Evolutionary conservation across 2,329 filamentous ascomycete species (phyloP).

Genomic region (Helotiales sp.): DNA sequence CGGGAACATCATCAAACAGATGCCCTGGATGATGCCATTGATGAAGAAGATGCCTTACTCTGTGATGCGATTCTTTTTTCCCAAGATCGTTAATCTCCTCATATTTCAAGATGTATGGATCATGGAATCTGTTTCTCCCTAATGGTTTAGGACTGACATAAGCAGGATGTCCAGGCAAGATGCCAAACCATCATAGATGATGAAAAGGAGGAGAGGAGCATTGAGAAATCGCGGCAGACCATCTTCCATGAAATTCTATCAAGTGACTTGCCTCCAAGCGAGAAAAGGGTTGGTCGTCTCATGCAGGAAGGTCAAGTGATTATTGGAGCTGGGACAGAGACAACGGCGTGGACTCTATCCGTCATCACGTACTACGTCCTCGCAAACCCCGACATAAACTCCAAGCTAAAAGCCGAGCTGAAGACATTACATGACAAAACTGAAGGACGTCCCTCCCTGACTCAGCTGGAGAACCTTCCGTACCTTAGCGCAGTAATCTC

Average conservation of each 20-base stretch:
- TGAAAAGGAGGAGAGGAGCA: not conserved
- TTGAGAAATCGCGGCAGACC: not conserved
- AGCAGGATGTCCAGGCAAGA: not conserved
- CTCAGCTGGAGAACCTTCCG: constrained; percentile 34
- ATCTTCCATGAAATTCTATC: constrained; percentile 30
- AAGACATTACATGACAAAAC: constrained; percentile 1
- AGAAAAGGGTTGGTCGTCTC: constrained; percentile 42
- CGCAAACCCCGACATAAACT: constrained; percentile 38
- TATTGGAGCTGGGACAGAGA: constrained; percentile 45
- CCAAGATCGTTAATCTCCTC: not conserved
- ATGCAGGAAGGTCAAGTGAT: constrained; percentile 43
- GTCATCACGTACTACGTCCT: constrained; percentile 45
- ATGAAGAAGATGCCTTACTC: constrained; percentile 19
- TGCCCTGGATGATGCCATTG: constrained; percentile 22
- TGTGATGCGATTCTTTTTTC: constrained; percentile 14
- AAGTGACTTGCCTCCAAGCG: constrained; percentile 39
- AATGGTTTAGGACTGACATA: too few species aligned
- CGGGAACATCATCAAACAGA: constrained; percentile 6
- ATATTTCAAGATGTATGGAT: constrained; percentile 7
- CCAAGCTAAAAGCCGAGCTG: constrained; percentile 44
- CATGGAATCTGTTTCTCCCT: too few species aligned
- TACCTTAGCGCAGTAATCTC: constrained; percentile 40
- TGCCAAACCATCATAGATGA: not conserved
- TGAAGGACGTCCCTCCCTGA: not conserved
- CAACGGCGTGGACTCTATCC: constrained; percentile 42